Percentiles rank a stretch among this genome's conserved stretches.
These are phyloP conservation scores for Zygnema circumcarinatum DNA, from an alignment of 139 green algal genomes.

Conservation along the genomic window DNA sequence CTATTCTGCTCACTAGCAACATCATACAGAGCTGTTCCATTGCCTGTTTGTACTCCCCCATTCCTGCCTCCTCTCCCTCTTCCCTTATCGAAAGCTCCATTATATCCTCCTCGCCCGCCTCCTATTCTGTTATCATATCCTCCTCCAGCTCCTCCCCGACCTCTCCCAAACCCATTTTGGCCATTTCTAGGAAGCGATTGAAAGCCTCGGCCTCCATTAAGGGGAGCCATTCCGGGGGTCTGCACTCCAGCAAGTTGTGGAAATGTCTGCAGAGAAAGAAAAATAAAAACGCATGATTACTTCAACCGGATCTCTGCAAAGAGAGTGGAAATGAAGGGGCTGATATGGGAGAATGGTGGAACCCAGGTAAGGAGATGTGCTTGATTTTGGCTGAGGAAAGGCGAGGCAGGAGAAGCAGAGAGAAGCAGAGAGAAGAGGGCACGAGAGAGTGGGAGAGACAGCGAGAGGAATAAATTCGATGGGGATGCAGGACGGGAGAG, in stretches of 20 bases:
- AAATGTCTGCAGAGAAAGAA: background rate
- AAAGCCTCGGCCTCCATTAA: background rate
- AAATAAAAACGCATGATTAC: too few species aligned
- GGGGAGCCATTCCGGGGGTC: background rate
- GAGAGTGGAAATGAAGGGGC: too few species aligned
- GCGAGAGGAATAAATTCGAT: too few species aligned
- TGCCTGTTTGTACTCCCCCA: background rate
- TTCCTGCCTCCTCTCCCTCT: background rate
- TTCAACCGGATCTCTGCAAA: background rate
- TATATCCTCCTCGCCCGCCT: background rate
- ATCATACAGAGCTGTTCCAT: conserved; percentile 9
- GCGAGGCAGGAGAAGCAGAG: too few species aligned
- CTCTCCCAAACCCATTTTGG: background rate
- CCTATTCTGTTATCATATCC: background rate
- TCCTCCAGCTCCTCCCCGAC: background rate
- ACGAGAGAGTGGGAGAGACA: too few species aligned
- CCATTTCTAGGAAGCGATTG: background rate
- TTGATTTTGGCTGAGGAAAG: too few species aligned
- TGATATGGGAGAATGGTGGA: too few species aligned
- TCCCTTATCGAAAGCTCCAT: background rate
- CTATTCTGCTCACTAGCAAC: conserved; percentile 28
- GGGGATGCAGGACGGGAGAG: too few species aligned
- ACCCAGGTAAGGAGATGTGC: too few species aligned
- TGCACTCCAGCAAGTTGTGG: background rate
- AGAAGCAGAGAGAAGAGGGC: too few species aligned